Evolutionary conservation across 441 rosid species (phyloP), one percentile per base, ranked within the genome.

Genomic region (Capsella rubella): DNA sequence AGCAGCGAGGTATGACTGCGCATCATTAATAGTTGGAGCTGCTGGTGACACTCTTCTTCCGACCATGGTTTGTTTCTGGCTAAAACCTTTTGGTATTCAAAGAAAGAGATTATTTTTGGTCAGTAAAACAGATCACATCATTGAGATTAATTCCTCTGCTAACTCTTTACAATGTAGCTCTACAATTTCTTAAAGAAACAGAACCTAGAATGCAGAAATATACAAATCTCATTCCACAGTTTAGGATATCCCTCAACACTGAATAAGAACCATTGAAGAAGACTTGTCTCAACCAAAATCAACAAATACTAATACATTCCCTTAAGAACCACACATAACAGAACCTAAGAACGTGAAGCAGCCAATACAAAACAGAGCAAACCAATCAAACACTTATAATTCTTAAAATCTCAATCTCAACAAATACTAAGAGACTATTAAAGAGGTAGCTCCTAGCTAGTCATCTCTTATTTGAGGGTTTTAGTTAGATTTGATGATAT

Each of bases 11-110:
- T 49, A 74, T 39, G 52, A 12, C 18, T 0, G 1, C 5, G 35
- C 15, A 11, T 54, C 53, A 29, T 29, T 35, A 0, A 18, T 0
- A 31, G 43, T 37, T 73, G 0, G 34, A 50, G n/a, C 1, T 21
- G 25, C 12, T 3, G 13, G 13, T n/a, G 32, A 1, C 12, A 40
- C 21, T 64, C 27, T 39, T 47, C 27, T 57, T 29, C n/a, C 52
- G 47, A 37, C 72, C 66, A 28, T 73, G 18, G 42, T 64, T 31
- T 73, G 54, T 2, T 4, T 10, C 37, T 64, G 21, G n/a, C 11
- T 8, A n/a, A 32, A 34, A 42, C 6, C 31, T 27, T 52, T 42
- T 43, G 15, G 39, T 42, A 64, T 47, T 55, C 9, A 60, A 60
- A 39, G 12, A 43, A 60, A 40, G 21, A 25, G 10, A 39, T 2